Evolutionary conservation across 2,329 filamentous ascomycete species (phyloP), one percentile per base, ranked within the genome.

Genomic region (Botrytis cinerea): DNA sequence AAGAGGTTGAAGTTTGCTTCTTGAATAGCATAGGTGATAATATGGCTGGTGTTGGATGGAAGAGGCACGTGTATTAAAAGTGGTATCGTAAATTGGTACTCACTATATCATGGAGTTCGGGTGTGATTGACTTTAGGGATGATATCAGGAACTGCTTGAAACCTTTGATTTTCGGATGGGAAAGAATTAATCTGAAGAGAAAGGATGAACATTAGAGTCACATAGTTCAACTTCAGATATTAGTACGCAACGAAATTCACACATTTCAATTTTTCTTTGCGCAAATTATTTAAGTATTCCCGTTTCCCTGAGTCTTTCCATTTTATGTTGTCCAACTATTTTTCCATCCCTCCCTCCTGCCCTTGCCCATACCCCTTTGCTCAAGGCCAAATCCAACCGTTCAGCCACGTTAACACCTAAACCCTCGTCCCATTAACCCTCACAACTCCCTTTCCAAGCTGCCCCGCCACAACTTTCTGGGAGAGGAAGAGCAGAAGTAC

Each of bases 401-500:
- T 18, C n/a, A 32, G 28, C 2, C 51, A 2, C 6, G 14, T 28
- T 16, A 16, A 22, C 43, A 62, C 38, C 48, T 48, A 79, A 70
- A 83, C 82, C 72, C 82, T 81, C n/a, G 84, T 86, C 54, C 84
- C 84, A 76, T 86, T 87, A 40, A 86, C 85, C 3, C 83, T 82
- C 75, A 87, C 83, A 68, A 84, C 77, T 5, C 78, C 77, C 79
- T 88, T 82, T 22, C 89, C 89, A 12, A 93, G 82, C 82, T 92
- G 87, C 76, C 89, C 89, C 25, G 92, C 92, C 63, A 93, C 89
- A 64, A 89, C 87, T 82, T 1, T 85, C 80, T 8, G 87, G 84
- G 22, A 93, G 84, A 4, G 90, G 86, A 14, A 90, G 88, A 14
- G 84, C 85, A 10, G 87, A 85, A 63, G 87, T 89, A 66, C 89